Evolutionary conservation across 495 filamentous ascomycete genomes (phyloP).

Genomic region (Neurospora sp.): DNA sequence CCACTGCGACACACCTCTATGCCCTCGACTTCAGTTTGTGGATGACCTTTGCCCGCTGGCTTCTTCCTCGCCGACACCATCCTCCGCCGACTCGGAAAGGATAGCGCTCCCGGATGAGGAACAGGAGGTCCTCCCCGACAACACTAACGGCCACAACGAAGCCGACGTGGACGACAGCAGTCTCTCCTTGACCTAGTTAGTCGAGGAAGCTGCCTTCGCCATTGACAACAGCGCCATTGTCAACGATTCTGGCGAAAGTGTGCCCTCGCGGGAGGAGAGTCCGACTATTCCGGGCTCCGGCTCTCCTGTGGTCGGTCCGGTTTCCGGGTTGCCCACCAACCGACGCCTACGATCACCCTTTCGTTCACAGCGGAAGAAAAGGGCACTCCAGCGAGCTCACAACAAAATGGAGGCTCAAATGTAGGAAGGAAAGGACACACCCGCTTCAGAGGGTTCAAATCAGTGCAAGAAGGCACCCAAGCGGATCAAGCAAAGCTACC

Average conservation of each 20-base stretch:
- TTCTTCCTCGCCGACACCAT: too few relatives aligned
- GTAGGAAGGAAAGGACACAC: too few relatives aligned
- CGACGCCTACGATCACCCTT: too few relatives aligned
- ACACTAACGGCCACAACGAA: neutral
- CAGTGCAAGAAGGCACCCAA: too few relatives aligned
- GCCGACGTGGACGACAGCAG: neutral
- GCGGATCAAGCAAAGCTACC: too few relatives aligned
- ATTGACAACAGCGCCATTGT: neutral
- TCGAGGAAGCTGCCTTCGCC: neutral
- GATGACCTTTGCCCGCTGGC: neutral
- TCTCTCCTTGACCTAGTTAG: neutral
- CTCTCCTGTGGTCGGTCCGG: too few relatives aligned
- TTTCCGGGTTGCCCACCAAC: too few relatives aligned
- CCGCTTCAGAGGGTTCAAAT: too few relatives aligned
- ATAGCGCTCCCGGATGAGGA: neutral
- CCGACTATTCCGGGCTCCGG: neutral
- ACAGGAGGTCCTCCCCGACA: neutral
- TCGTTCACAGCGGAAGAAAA: too few relatives aligned
- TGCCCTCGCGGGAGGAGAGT: neutral
- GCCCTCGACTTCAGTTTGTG: neutral
- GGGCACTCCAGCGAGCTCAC: too few relatives aligned
- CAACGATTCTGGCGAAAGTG: neutral
- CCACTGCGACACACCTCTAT: neutral
- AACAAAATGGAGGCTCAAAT: too few relatives aligned
- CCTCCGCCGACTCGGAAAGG: neutral